A percentile compares a stretch with the other conserved stretches of the same genome.
Conservation (phyloP, 768 basidiomycete species). For the Dioszegia aurantiaca region DNA sequence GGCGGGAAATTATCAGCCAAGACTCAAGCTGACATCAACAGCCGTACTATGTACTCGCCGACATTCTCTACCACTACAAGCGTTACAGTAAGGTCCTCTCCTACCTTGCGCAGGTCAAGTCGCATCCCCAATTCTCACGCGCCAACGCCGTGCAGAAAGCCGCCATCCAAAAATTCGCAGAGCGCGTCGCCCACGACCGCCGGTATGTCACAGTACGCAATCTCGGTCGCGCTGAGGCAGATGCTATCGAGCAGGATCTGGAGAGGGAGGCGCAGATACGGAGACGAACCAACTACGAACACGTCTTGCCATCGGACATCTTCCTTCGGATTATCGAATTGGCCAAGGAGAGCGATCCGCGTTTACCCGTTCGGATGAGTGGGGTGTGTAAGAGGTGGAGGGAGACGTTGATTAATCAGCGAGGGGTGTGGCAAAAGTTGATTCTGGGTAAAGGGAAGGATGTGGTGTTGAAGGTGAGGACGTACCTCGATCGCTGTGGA, state of each 20-base stretch:
- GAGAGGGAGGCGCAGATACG: neutral
- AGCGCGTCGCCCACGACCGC: neutral
- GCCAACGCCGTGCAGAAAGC: neutral
- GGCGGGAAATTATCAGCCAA: neutral
- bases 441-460: slow-evolving; percentile 13
- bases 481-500: neutral
- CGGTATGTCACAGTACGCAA: neutral
- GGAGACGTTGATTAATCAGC: slow-evolving; percentile 2
- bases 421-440: slow-evolving; percentile 13
- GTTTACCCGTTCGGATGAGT: slow-evolving; percentile 14
- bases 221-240: neutral
- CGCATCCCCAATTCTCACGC: neutral
- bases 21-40: neutral
- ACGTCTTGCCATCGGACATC: slow-evolving; percentile 11
- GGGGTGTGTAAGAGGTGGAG: slow-evolving; percentile 20
- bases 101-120: neutral
- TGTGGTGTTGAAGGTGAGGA: slow-evolving; percentile 1
- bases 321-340: slow-evolving; percentile 18
- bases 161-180: neutral
- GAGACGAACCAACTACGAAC: slow-evolving; percentile 6
- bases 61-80: slow-evolving; percentile 3
- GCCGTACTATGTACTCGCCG: slow-evolving; percentile 19
- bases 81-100: neutral
- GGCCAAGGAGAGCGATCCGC: slow-evolving; percentile 13
- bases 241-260: neutral